Base-by-base conservation (phyloP, 495 filamentous ascomycete species). In the Penicillium diatomitis region DNA sequence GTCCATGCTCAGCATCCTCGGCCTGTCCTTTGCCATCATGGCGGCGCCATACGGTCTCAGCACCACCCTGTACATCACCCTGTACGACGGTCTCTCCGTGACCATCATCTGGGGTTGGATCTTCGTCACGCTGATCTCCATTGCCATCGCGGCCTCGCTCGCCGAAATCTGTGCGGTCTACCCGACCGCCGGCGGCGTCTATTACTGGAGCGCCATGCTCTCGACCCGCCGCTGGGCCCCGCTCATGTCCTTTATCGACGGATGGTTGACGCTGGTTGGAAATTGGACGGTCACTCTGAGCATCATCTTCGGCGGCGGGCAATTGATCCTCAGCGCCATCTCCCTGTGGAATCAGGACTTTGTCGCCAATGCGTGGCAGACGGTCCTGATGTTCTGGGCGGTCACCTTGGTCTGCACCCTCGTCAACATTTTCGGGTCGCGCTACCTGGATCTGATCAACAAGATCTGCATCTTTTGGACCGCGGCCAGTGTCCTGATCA, bases 111-210 rank as follows among this genome's bases (percentile, higher is more conserved):
- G 81, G 81, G 84, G 83, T 12, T 75, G 87, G 55, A 69, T 88
- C 0, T 77, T 85, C 6, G 81, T 85, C 4, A 83, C 83, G 4
- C 58, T 87, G 7, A 85, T 84, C 62, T 86, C 84, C 54, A 58
- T 84, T 31, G 83, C 80, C 36, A 77, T 89, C 11, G 83, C 85
- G 9, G 80, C 82, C 4, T 86, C 83, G 2, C 68, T 89, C 30
- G 84, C 85, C n/a, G 85, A 89, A 58, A 87, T 88, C 60, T 73
- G 86, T 44, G 80, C 79, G 31, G 85, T 84, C 5, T 88, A 82
- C 54, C 85, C 85, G 6, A 88, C 83, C 11, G 73, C 77, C 41
- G 76, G 77, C 33, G 83, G 83, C 5, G 82, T 86, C 46, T 87
- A 87, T 52, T 82, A 87, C 64, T 88, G 85, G 85, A 85, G 82